Evolutionary conservation across 257 asterid genomes (phyloP).

Genomic region (Solanum piurae): DNA sequence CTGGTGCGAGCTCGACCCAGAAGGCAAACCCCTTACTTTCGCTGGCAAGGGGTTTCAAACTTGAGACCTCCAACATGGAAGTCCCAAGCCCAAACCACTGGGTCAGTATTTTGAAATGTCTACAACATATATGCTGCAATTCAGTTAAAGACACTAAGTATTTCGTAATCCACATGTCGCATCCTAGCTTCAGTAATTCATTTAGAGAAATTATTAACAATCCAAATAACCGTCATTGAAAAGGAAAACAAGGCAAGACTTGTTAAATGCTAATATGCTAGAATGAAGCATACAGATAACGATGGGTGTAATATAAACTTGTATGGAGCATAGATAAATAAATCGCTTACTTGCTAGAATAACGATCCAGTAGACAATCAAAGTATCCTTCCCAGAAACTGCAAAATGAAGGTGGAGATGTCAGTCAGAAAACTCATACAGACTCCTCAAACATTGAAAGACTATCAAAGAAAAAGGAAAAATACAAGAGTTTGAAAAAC

Average conservation of each 20-base stretch:
- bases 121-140: background rate
- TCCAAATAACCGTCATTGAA: background rate
- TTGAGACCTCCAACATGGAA: too few relatives aligned
- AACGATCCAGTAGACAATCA: slow-evolving; percentile 75
- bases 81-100: too few relatives aligned
- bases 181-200: background rate
- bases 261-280: background rate
- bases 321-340: background rate
- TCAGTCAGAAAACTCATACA: background rate
- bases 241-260: background rate
- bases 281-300: background rate
- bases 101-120: background rate
- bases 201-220: background rate
- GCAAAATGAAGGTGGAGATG: slow-evolving; percentile 16
- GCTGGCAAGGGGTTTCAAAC: too few relatives aligned
- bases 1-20: too few relatives aligned
- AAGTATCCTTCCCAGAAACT: slow-evolving; percentile 96
- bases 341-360: slow-evolving; percentile 65
- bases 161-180: background rate
- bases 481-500: background rate
- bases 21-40: too few relatives aligned
- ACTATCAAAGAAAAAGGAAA: background rate
- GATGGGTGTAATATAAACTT: background rate
- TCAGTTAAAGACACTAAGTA: background rate
- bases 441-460: background rate